Conservation (phyloP, 352 stramenopile species). For the Halophytophthora batemanensis region DNA sequence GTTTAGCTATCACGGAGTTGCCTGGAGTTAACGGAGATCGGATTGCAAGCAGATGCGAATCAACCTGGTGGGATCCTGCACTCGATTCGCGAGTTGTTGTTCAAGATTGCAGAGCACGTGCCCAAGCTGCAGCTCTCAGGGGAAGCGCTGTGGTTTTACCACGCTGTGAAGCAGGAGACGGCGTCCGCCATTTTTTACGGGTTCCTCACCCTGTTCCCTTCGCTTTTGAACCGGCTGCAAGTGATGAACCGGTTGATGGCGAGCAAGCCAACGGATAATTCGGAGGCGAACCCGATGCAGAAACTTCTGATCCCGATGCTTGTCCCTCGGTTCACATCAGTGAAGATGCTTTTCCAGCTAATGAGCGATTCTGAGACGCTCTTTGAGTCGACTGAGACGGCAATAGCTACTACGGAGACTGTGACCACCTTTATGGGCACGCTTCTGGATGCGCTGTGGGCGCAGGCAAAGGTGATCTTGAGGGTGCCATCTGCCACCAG, state of each 20-base stretch:
- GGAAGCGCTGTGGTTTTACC: conserved; percentile 66
- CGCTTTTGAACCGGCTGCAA: conserved; percentile 67
- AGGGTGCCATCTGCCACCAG: conserved; percentile 1
- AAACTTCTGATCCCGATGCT: conserved; percentile 79
- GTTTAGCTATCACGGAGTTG: conserved; percentile 69
- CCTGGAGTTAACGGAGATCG: conserved; percentile 55
- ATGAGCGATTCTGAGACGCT: conserved; percentile 48
- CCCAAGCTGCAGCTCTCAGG: conserved; percentile 20
- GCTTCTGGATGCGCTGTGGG: conserved; percentile 54
- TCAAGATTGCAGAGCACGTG: conserved; percentile 60
- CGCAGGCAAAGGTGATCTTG: conserved; percentile 21
- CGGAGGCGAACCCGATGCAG: conserved; percentile 36
- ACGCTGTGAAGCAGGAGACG: conserved; percentile 78
- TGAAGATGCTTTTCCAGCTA: conserved; percentile 83
- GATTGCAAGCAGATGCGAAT: conserved; percentile 32
- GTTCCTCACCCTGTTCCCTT: conserved; percentile 79
- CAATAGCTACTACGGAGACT: conserved; percentile 19
- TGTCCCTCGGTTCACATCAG: conserved; percentile 75
- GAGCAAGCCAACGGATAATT: conserved; percentile 19
- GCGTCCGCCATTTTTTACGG: conserved; percentile 75
- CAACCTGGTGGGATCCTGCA: conserved; percentile 42
- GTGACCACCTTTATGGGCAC: conserved; percentile 50
- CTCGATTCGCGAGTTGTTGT: conserved; percentile 64
- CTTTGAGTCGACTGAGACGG: conserved; percentile 16
- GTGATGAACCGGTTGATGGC: conserved; percentile 81